Conservation (phyloP, 441 rosid species). For the Cnidoscolus chayamansa region DNA sequence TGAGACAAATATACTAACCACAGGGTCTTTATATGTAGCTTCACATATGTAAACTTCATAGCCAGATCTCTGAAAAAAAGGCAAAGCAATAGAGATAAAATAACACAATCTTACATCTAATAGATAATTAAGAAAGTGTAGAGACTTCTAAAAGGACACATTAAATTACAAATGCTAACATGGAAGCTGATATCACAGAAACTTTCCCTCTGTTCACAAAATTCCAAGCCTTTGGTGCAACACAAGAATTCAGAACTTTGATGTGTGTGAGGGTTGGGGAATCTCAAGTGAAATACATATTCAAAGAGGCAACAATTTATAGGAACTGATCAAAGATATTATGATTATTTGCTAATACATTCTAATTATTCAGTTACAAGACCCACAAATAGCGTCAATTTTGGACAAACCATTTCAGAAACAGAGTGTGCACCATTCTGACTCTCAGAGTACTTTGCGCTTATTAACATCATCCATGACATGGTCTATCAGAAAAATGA, state of each 20-base stretch:
- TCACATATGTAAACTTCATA: constrained; percentile 88
- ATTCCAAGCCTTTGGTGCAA: neutral
- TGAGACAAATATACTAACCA: constrained; percentile 41
- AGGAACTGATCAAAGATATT: neutral
- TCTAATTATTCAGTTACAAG: neutral
- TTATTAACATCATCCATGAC: constrained; percentile 1
- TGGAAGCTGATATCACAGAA: neutral
- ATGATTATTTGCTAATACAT: neutral
- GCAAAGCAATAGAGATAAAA: constrained; percentile 13
- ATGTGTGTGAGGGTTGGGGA: neutral
- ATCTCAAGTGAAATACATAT: neutral
- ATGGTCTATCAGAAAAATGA: neutral
- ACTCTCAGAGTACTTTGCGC: neutral
- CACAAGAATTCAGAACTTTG: neutral
- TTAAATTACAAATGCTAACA: neutral
- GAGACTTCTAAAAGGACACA: neutral
- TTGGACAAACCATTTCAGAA: neutral
- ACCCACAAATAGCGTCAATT: neutral
- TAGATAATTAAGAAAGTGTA: neutral
- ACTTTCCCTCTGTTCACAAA: neutral
- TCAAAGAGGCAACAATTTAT: neutral
- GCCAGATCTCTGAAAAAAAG: constrained; percentile 72
- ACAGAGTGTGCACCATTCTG: neutral
- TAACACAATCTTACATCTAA: neutral
- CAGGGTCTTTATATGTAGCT: constrained; percentile 86